phyloP scores from a whole-genome alignment of 2,329 filamentous ascomycete genomes.

The Drechslerella stenobrocha region DNA sequence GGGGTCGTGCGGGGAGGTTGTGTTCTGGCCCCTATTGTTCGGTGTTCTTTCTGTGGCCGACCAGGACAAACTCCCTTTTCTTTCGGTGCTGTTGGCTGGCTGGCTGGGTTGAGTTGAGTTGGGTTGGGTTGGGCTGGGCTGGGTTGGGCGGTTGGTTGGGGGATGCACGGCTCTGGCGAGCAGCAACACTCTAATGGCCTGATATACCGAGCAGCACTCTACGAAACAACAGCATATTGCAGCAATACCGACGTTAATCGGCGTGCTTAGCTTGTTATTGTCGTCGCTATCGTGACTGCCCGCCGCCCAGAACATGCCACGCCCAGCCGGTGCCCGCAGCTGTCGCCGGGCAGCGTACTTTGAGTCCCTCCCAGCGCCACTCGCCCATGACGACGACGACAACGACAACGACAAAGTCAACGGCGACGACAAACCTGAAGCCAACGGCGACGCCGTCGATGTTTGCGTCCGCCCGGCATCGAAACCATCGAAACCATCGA shows the following conservation, averaged over 20 bases:
- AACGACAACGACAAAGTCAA: too few relatives aligned
- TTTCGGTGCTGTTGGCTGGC: conserved; percentile 5
- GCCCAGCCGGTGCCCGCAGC: conserved; percentile 3
- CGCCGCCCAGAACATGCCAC: neutral
- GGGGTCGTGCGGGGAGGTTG: conserved; percentile 60
- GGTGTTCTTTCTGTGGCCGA: conserved; percentile 40
- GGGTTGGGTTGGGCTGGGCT: conserved; percentile 56
- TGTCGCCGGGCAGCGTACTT: conserved; percentile 12
- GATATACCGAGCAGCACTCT: too few relatives aligned
- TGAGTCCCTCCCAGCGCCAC: neutral
- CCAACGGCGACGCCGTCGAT: neutral
- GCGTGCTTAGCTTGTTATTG: neutral
- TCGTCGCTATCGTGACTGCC: neutral
- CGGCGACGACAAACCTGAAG: neutral
- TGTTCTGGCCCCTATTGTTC: conserved; percentile 36
- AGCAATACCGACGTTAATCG: too few relatives aligned
- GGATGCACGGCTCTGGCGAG: conserved; percentile 10
- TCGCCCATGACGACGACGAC: neutral
- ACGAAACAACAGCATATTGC: too few relatives aligned
- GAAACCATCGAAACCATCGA: too few relatives aligned
- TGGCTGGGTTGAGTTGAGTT: conserved; percentile 60
- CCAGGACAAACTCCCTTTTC: conserved; percentile 41
- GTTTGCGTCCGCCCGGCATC: conserved; percentile 4
- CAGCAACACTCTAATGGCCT: too few relatives aligned
- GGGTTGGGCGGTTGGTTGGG: conserved; percentile 50